Conservation (phyloP, 1,284 basidiomycete genomes). For the Phlebopus sp. region DNA sequence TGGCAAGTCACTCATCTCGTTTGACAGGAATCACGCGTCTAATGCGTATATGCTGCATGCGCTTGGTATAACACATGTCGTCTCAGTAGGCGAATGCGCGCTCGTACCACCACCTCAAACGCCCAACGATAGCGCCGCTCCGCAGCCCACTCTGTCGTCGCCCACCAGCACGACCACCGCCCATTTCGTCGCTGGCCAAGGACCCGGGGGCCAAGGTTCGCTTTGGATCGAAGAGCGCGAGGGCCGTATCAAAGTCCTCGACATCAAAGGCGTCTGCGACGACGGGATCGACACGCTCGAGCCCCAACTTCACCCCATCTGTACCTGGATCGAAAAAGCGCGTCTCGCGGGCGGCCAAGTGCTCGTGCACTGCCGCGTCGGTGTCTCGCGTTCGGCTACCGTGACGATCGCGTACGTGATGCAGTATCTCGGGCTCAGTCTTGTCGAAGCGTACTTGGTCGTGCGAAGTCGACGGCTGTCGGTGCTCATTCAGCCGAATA, state of each 20-base stretch:
- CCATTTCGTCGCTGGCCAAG: slow-evolving; percentile 44
- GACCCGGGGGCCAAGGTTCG: slow-evolving; percentile 61
- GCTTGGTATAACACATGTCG: slow-evolving; percentile 96
- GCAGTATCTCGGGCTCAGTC: slow-evolving; percentile 84
- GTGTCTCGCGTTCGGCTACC: slow-evolving; percentile 90
- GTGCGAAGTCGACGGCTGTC: slow-evolving; percentile 81
- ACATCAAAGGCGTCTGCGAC: slow-evolving; percentile 88
- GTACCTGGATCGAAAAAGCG: slow-evolving; percentile 92
- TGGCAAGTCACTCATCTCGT: slow-evolving; percentile 1
- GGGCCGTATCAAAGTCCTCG: slow-evolving; percentile 83
- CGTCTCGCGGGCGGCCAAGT: slow-evolving; percentile 81
- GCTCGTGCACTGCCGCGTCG: slow-evolving; percentile 94
- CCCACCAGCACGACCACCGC: too few relatives aligned
- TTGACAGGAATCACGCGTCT: slow-evolving; percentile 80
- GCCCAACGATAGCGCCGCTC: slow-evolving; percentile 5
- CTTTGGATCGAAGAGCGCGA: slow-evolving; percentile 85
- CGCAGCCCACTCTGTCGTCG: slow-evolving; percentile 18
- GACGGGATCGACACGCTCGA: slow-evolving; percentile 95
- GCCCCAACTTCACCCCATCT: slow-evolving; percentile 82
- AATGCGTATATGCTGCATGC: slow-evolving; percentile 96
- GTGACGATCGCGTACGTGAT: slow-evolving; percentile 97
- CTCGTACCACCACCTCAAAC: slow-evolving; percentile 64
- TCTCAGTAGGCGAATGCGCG: slow-evolving; percentile 94
- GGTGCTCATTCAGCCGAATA: slow-evolving; percentile 91
- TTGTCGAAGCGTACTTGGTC: slow-evolving; percentile 92